Base-by-base conservation (phyloP, 1,139 yeast species). In the Entelexis paramagnoliae region DNA sequence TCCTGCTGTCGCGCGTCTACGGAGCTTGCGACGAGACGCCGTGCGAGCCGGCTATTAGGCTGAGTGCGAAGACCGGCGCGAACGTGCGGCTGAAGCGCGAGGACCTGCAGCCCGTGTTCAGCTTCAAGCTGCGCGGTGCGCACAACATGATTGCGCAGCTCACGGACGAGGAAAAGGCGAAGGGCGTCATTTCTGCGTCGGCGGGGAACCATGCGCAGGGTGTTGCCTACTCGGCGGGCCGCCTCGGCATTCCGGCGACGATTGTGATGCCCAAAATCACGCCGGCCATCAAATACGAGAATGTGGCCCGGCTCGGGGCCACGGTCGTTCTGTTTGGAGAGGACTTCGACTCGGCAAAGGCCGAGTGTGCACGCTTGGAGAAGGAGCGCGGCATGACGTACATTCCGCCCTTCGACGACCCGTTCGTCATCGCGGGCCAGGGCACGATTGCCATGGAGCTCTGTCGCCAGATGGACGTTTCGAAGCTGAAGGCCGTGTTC, bases 141-240 rank as follows among this genome's bases (percentile, higher is more conserved):
- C 87, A 89, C 68, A 91, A 91, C 66, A 88, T 87, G 95, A 83
- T 91, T 63, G 93, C 97, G 38, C 85, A 89, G 62, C 70, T 91
- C 53, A 80, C 85, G 47, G 73, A 78, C 28, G 76, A 79, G 44
- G 75, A 80, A 40, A 81, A 84, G 50, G 69, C 84, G 59, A 78
- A 83, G 55, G 99, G 99, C 58, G 96, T 91, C 51, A 83, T 93
- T 66, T 96, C 98, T 0, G 91, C 97, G 63, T 87, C 96, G 20
- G 99, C 98, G 1, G 99, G 99, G 38, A 91, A 91, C 67, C 99
- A 91, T 63, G 99, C 99, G 2, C 99, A 93, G 67, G 99, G 99
- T 57, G 97, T 93, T 9, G 98, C 98, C 0, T 91, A 71, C 65
- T 84, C 95, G 16, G 95, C 97, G 3, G 79, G 78, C 58, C 79